These are phyloP conservation scores for Claviceps sp. DNA, from an alignment of 2,329 filamentous ascomycete species.

Conservation along the genomic window DNA sequence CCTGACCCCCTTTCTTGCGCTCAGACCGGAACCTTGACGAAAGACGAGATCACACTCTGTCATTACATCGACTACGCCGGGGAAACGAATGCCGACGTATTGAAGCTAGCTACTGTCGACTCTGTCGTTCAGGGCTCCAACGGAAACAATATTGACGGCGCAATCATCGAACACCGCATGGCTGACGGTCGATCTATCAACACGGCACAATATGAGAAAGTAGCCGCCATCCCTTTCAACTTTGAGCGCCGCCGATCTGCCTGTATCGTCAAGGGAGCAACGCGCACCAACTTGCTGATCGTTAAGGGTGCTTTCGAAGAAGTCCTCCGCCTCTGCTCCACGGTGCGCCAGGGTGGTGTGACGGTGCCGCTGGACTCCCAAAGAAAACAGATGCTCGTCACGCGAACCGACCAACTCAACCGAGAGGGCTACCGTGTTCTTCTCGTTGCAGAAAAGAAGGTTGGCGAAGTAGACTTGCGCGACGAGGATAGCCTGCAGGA, in stretches of 20 bases:
- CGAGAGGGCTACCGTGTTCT: conserved; percentile 13
- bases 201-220: conserved; percentile 12
- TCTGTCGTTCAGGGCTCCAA: conserved; percentile 13
- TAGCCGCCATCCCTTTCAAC: conserved; percentile 14
- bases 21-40: conserved; percentile 17
- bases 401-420: conserved; percentile 9
- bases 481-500: conserved; percentile 12
- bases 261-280: conserved; percentile 12
- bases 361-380: conserved; percentile 9
- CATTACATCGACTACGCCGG: conserved; percentile 12
- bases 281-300: conserved; percentile 14
- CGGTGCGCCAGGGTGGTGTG: conserved; percentile 8
- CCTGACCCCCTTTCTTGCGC: neutral
- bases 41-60: conserved; percentile 15
- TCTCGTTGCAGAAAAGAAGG: conserved; percentile 12
- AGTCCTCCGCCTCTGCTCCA: conserved; percentile 12
- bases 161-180: conserved; percentile 11
- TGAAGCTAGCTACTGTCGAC: conserved; percentile 16
- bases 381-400: conserved; percentile 6
- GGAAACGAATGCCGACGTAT: conserved; percentile 8
- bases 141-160: conserved; percentile 17
- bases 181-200: conserved; percentile 7
- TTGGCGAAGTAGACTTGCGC: conserved; percentile 5
- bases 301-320: conserved; percentile 19
- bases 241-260: conserved; percentile 15